Evolutionary conservation across 768 basidiomycete genomes (phyloP).

Genomic region (Cystobasidium tubakii): DNA sequence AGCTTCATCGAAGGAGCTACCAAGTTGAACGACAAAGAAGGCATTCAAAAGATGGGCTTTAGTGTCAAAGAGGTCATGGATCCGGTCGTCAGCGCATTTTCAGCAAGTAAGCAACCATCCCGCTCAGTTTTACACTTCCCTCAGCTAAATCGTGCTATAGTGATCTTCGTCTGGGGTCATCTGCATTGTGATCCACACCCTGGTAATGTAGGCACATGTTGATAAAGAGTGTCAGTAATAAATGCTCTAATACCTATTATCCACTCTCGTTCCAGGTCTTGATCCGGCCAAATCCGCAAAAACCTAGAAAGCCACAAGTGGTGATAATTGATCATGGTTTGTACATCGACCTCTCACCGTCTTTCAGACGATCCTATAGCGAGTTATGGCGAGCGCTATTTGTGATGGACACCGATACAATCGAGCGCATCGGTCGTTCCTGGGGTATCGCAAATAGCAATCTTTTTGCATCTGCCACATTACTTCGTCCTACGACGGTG

Average conservation of each 20-base stretch:
- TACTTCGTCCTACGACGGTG: slow-evolving; percentile 42
- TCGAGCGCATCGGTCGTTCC: slow-evolving; percentile 41
- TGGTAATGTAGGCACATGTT: slow-evolving; percentile 46
- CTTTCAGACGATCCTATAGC: slow-evolving; percentile 71
- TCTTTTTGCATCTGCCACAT: slow-evolving; percentile 43
- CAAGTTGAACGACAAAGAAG: slow-evolving; percentile 50
- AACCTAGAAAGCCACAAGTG: slow-evolving; percentile 51
- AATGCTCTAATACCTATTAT: no score
- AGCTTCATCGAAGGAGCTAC: slow-evolving; percentile 41
- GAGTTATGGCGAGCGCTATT: slow-evolving; percentile 45
- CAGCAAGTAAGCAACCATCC: slow-evolving; percentile 53
- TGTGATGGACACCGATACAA: slow-evolving; percentile 38
- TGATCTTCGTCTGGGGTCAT: slow-evolving; percentile 59
- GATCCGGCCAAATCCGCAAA: slow-evolving; percentile 62
- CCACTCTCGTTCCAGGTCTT: slow-evolving; percentile 61
- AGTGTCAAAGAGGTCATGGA: slow-evolving; percentile 61
- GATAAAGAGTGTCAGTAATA: no score
- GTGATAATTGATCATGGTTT: slow-evolving; percentile 87
- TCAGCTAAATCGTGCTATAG: slow-evolving; percentile 44
- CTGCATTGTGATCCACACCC: slow-evolving; percentile 60
- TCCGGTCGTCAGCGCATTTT: slow-evolving; percentile 78
- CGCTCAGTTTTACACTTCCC: no score
- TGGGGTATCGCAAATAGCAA: slow-evolving; percentile 45
- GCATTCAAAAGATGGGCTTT: slow-evolving; percentile 49
- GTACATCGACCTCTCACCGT: slow-evolving; percentile 65